Evolutionary conservation across 495 filamentous ascomycete genomes (phyloP).

Genomic region (Penicillium canescens): DNA sequence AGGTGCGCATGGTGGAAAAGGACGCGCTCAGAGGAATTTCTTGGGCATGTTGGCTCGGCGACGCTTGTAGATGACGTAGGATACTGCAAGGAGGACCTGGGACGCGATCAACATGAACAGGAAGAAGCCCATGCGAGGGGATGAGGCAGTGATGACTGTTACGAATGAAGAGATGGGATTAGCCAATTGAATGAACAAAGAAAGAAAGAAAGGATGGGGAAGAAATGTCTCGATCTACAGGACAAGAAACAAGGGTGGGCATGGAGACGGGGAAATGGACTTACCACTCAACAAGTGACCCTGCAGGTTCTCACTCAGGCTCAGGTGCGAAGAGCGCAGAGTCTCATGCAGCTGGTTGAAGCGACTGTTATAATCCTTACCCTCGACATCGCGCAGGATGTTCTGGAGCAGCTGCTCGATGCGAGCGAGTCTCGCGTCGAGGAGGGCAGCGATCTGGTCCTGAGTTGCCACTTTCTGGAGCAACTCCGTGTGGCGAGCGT

Average conservation of each 20-base stretch:
- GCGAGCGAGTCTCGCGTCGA: constrained; percentile 53
- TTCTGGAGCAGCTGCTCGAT: constrained; percentile 57
- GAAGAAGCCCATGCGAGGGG: constrained; percentile 70
- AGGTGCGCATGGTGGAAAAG: not conserved
- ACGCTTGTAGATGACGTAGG: constrained; percentile 81
- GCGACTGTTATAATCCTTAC: constrained; percentile 71
- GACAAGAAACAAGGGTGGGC: too few relatives aligned
- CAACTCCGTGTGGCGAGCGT: constrained; percentile 62
- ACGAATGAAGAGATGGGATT: constrained; percentile 10
- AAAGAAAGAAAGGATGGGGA: too few relatives aligned
- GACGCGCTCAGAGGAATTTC: constrained; percentile 74
- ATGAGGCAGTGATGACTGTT: constrained; percentile 58
- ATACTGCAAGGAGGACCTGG: constrained; percentile 67
- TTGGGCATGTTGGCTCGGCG: constrained; percentile 75
- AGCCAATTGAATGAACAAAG: not conserved
- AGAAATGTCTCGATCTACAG: too few relatives aligned
- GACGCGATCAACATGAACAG: constrained; percentile 73
- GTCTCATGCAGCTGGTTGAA: constrained; percentile 71
- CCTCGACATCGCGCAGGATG: constrained; percentile 65
- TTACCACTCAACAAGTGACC: constrained; percentile 36
- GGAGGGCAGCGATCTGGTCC: constrained; percentile 51
- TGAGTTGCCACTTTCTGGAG: constrained; percentile 45
- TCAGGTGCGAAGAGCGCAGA: constrained; percentile 70
- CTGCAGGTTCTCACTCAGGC: constrained; percentile 55
- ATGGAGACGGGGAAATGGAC: not conserved